Percentiles rank a stretch among this genome's conserved stretches.
Evolutionary conservation across 192 early-diverging fungal genomes (phyloP).

Genomic region (Gaertneriomyces sp.): DNA sequence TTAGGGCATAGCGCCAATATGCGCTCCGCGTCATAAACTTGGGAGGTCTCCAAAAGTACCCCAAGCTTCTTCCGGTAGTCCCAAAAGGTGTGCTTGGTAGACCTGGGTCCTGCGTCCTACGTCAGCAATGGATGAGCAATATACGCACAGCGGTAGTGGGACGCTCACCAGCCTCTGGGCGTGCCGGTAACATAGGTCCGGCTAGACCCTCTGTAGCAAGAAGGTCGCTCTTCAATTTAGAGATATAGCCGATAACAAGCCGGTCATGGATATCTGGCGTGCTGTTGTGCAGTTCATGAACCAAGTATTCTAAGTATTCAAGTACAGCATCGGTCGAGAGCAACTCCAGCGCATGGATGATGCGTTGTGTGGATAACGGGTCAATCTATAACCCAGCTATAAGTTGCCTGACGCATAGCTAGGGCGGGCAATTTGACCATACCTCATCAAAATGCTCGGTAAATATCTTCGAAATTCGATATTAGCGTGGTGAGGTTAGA

Average conservation of each 20-base stretch:
- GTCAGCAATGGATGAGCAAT: too few species aligned
- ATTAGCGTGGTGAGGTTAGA: not conserved
- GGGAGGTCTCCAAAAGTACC: conserved; percentile 67
- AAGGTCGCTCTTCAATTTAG: conserved; percentile 51
- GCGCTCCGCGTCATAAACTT: conserved; percentile 68
- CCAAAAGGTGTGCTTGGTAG: conserved; percentile 17
- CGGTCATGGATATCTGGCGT: conserved; percentile 73
- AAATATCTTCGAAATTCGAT: conserved; percentile 30
- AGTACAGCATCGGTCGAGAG: conserved; percentile 64
- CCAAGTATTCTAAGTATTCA: conserved; percentile 77
- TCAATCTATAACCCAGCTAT: conserved; percentile 18
- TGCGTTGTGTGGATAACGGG: conserved; percentile 26
- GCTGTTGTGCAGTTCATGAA: conserved; percentile 64
- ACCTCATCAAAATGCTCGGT: conserved; percentile 49
- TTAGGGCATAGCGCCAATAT: conserved; percentile 71
- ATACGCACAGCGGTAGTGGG: too few species aligned
- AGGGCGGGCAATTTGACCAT: not conserved
- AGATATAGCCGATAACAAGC: conserved; percentile 75
- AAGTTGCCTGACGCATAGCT: not conserved
- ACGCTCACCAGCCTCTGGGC: conserved; percentile 11
- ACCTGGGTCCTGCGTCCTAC: too few species aligned
- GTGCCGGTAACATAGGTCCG: conserved; percentile 28
- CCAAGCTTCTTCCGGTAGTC: conserved; percentile 47
- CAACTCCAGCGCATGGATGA: conserved; percentile 64
- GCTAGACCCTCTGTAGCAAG: conserved; percentile 4